Evolutionary conservation across 176 grass and related monocot genomes (phyloP), one percentile per base, ranked within the genome.

Genomic region (Rhipidocladum racemiflorum): DNA sequence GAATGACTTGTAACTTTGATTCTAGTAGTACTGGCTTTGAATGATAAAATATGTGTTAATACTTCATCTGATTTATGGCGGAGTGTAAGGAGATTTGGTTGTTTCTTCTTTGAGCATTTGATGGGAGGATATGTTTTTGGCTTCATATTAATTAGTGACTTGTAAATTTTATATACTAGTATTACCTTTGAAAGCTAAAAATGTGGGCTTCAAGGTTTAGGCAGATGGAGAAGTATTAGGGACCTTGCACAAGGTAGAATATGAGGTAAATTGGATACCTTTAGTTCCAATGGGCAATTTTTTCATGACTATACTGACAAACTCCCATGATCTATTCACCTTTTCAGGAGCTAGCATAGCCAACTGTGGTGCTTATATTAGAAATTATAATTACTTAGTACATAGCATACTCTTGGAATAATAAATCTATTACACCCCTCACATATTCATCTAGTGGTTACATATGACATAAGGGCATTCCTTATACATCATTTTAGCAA

Each of bases 241-340:
- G 32, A 68, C 48, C 36, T 32, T 44, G 51, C 27, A 60, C 36
- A 43, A 81, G 42, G 29, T 70, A 71, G 53, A 82, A 61, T 61
- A 59, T 36, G 39, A 18, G 56, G 40, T 72, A 23, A 48, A 61
- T 24, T 82, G 40, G 57, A 66, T 51, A 28, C 18, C 7, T 20
- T 60, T 6, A 49, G 77, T 24, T 70, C 46, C 49, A n/a, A 39
- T 17, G 18, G 72, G 24, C 24, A 77, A 13, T 72, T 78, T 35
- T 70, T 83, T 30, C 2, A 7, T 40, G 29, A 62, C 32, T 76
- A 61, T 59, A 42, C 60, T 5, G 39, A 11, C 51, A 29, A 46
- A 51, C 40, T 70, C 50, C 13, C 1, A 12, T 72, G 15, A 16
- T 48, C 23, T 30, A 8, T 82, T 70, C 32, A 53, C 12, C 44